These are phyloP conservation scores for Fraxinus velutina DNA, from an alignment of 305 asterid genomes.

Conservation along the genomic window DNA sequence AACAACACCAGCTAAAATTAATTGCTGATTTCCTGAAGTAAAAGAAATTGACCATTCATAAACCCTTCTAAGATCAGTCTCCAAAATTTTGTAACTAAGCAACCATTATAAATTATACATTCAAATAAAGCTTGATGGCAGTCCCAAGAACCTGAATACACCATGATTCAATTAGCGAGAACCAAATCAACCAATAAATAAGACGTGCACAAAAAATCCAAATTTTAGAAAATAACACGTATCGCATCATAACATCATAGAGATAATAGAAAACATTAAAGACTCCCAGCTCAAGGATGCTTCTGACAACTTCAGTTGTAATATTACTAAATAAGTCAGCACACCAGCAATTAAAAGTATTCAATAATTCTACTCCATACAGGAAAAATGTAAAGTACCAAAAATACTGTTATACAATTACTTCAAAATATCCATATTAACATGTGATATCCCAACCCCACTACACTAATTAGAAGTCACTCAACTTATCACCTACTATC, in stretches of 20 bases:
- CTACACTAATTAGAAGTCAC: not conserved
- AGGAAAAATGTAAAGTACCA: not conserved
- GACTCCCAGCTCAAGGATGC: not conserved
- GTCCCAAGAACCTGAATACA: not conserved
- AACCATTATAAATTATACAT: not conserved
- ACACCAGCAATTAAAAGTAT: not conserved
- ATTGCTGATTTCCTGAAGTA: conserved; percentile 61
- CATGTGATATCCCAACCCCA: not conserved
- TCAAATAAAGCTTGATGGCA: not conserved
- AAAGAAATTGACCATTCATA: conserved; percentile 13
- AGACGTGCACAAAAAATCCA: not conserved
- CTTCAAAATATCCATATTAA: not conserved
- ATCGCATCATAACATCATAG: not conserved
- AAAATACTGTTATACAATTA: not conserved
- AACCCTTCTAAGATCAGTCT: conserved; percentile 15
- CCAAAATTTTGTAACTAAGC: not conserved
- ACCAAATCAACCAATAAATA: not conserved
- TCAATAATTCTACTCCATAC: not conserved
- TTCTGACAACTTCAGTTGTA: not conserved
- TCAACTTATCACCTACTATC: not conserved
- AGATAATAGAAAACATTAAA: not conserved
- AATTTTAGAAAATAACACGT: not conserved
- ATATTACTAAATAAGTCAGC: not conserved
- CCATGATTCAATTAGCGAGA: not conserved
- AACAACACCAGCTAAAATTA: conserved; percentile 71